Evolutionary conservation across 331 rosid genomes (phyloP).

Genomic region (Acacia pycnantha): DNA sequence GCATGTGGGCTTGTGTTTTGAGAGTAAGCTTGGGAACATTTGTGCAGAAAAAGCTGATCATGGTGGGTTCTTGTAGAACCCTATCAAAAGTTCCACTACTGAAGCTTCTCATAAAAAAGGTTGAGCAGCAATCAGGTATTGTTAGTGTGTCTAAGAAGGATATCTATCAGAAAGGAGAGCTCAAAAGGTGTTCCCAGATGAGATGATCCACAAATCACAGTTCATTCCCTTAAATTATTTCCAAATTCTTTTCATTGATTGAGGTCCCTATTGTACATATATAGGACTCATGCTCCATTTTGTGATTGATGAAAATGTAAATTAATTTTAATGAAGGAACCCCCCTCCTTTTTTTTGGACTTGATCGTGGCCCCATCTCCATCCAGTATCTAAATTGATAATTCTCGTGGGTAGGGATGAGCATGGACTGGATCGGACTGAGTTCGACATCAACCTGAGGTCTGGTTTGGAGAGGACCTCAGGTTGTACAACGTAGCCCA

Average conservation of each 20-base stretch:
- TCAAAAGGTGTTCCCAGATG: slow-evolving; percentile 53
- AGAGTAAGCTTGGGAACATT: not conserved
- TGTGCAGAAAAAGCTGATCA: slow-evolving; percentile 78
- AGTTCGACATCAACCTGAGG: too few relatives aligned
- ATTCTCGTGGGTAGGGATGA: too few relatives aligned
- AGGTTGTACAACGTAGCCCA: too few relatives aligned
- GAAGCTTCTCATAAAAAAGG: slow-evolving; percentile 83
- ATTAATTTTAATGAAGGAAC: not conserved
- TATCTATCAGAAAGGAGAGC: slow-evolving; percentile 41
- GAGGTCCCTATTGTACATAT: not conserved
- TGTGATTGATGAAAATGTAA: slow-evolving; percentile 12
- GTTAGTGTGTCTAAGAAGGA: slow-evolving; percentile 56
- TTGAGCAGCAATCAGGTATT: slow-evolving; percentile 82
- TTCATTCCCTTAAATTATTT: slow-evolving; percentile 8
- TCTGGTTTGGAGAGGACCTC: too few relatives aligned
- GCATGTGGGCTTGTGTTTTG: not conserved
- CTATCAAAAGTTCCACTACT: slow-evolving; percentile 71
- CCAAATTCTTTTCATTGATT: not conserved
- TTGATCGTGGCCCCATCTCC: not conserved
- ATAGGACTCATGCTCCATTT: not conserved
- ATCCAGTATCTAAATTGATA: not conserved
- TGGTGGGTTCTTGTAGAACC: slow-evolving; percentile 92
- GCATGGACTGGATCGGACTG: too few relatives aligned
- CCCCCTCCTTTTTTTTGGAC: not conserved
- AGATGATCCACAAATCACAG: slow-evolving; percentile 22